Evolutionary conservation across 768 basidiomycete genomes (phyloP), one percentile per base, ranked within the genome.

Genomic region (Mycena kentingensis): DNA sequence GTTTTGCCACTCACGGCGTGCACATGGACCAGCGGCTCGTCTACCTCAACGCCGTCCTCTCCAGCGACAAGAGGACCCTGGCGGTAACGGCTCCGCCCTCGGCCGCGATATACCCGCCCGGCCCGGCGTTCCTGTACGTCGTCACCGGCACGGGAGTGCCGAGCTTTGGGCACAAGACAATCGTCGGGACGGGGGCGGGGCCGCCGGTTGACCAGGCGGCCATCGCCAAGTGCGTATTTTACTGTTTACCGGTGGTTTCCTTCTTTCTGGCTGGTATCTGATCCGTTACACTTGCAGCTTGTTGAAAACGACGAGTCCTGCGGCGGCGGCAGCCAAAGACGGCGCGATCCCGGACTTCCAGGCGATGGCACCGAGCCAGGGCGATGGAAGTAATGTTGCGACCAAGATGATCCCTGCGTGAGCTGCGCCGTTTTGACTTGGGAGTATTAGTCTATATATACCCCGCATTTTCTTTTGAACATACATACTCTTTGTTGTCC

Each of bases 1-100:
- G 75, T 0, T 76, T 76, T 55, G 71, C 72, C 2, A 71, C 76
- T 2, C 76, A 77, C 49, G 73, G 68, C 0, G 69, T 73, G 55
- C 73, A 73, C 49, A 72, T 73, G 22, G 74, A 74, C 47, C 67
- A 68, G 21, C 67, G 71, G 10, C 58, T 73, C 4, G 70, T 75
- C 2, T 68, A 71, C 45, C 69, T 76, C 58, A 59, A 67, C 5
- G 67, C 74, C 8, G 55, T 55, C 3, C 61, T 75, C 1, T 66
- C 71, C 8, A 47, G 49, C 6, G 60, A 71, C 46, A 65, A 64
- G 26, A 70, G 64, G 49, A 63, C 66, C 3, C 62, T 76, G 15
- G 67, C 65, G 2, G 67, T 74, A 25, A 60, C 54, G 35, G 71
- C 67, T 8, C 74, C 73, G 2, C 69, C 72, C 4, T 68, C 70